Percentiles rank a stretch among this genome's conserved stretches.
Conservation (phyloP, 768 basidiomycete genomes). For the Suillus discolor region DNA sequence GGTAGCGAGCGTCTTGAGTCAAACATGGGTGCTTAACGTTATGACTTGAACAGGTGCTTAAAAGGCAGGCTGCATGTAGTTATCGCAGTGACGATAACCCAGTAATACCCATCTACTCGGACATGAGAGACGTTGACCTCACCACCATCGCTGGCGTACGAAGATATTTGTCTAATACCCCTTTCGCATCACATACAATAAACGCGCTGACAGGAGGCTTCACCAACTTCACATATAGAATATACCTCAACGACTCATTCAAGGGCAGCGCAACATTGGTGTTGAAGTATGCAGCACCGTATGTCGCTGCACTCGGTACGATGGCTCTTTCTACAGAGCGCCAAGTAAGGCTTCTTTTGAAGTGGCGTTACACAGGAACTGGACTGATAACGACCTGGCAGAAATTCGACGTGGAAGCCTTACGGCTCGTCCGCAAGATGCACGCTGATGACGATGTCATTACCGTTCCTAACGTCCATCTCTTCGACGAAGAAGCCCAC, state of each 20-base stretch:
- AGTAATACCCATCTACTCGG: not conserved
- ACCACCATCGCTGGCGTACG: conserved; percentile 33
- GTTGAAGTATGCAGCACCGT: conserved; percentile 59
- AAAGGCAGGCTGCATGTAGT: not conserved
- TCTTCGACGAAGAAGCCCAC: conserved; percentile 49
- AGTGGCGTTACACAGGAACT: not conserved
- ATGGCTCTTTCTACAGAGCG: conserved; percentile 46
- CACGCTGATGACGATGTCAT: conserved; percentile 36
- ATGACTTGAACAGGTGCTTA: not conserved
- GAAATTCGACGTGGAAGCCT: conserved; percentile 48
- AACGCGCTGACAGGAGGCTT: conserved; percentile 51
- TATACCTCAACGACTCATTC: conserved; percentile 44
- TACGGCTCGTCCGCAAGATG: conserved; percentile 44
- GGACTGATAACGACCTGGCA: conserved; percentile 35
- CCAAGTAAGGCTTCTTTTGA: conserved; percentile 45
- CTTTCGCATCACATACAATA: conserved; percentile 46
- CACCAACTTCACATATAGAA: conserved; percentile 60
- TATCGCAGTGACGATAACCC: not conserved
- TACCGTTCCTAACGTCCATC: conserved; percentile 50
- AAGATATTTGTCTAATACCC: conserved; percentile 48
- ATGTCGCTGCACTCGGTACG: conserved; percentile 30
- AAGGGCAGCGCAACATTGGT: conserved; percentile 50
- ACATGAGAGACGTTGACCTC: conserved; percentile 31
- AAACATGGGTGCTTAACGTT: not conserved
- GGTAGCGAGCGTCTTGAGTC: not conserved